Evolutionary conservation across 176 grass and related monocot genomes (phyloP).

Genomic region (Carex myosuroides): DNA sequence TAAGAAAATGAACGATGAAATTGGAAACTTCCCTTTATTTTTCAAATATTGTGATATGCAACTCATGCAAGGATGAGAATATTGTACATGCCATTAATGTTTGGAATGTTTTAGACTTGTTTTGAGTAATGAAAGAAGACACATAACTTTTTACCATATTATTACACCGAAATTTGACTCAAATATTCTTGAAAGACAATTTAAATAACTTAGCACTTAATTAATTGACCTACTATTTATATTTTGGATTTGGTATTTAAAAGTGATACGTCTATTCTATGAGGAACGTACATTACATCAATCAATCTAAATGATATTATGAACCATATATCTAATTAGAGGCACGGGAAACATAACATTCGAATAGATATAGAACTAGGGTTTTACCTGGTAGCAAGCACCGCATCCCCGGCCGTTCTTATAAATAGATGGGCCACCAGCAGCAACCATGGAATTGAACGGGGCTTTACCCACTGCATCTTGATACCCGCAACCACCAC

Average conservation of each 20-base stretch:
- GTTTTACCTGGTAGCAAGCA: conserved; percentile 70
- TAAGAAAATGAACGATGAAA: not conserved
- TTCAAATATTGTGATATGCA: not conserved
- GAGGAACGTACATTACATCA: too few species aligned
- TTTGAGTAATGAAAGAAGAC: too few species aligned
- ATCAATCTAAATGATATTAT: too few species aligned
- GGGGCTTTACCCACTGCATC: conserved; percentile 44
- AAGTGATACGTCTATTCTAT: too few species aligned
- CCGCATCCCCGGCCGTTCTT: conserved; percentile 71
- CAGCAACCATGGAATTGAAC: conserved; percentile 59
- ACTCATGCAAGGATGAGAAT: not conserved
- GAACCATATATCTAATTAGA: too few species aligned
- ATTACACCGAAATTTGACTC: too few species aligned
- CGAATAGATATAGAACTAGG: not conserved
- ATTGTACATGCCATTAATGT: not conserved
- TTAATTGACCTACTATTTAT: too few species aligned
- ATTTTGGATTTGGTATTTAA: too few species aligned
- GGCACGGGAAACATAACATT: too few species aligned
- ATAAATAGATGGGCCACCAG: conserved; percentile 60
- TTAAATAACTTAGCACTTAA: too few species aligned
- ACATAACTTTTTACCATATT: too few species aligned
- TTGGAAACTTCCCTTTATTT: not conserved
- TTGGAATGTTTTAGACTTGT: not conserved
- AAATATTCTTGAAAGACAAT: too few species aligned
- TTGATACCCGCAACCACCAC: conserved; percentile 83